Base-by-base conservation (phyloP, 2,329 filamentous ascomycete species). In the Alternaria infectoria region DNA sequence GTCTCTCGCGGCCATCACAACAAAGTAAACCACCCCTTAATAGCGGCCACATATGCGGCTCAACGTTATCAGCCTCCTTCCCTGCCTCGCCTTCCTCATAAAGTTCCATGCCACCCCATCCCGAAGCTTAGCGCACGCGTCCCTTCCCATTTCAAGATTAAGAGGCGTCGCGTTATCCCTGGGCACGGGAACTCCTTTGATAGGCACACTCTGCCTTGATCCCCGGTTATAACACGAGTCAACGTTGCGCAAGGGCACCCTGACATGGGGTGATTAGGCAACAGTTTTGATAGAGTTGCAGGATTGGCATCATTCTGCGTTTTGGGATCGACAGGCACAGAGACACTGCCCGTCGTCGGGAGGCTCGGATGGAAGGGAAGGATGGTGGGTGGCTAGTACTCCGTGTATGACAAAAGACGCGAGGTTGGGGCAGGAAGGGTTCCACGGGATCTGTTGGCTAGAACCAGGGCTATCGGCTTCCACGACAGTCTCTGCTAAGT, bases 31-130 rank as follows among this genome's bases (percentile, higher is more conserved):
- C 36, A 19, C 30, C 50, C 25, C 17, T 32, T 40, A 23, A 45
- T 52, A 36, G 64, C 64, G 64, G 61, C 61, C 61, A 62, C 56
- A 46, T 56, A 69, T 72, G 68, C 67, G 69, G 69, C 69, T 70
- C 67, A 64, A 54, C 57, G 51, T 64, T 65, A 54, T 68, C 60
- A 68, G 65, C 63, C 65, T 65, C 65, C 61, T 61, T 64, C 63
- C 54, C 36, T 64, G 60, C 55, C 61, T 59, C 43, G 49, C 59
- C 51, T 15, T 30, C n/a, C 26, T 40, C 36, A 28, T 28, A 51
- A 51, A 51, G 26, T 32, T 32, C 26, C 47, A 51, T 32, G 26
- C 47, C 47, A 51, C 30, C 11, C 47, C 47, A 51, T 50, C 44
- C 36, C 46, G 47, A 50, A 28, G 40, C 26, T 61, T 57, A 54